Base-by-base conservation (phyloP, 139 green algal species). In the Eudorina sp. region DNA sequence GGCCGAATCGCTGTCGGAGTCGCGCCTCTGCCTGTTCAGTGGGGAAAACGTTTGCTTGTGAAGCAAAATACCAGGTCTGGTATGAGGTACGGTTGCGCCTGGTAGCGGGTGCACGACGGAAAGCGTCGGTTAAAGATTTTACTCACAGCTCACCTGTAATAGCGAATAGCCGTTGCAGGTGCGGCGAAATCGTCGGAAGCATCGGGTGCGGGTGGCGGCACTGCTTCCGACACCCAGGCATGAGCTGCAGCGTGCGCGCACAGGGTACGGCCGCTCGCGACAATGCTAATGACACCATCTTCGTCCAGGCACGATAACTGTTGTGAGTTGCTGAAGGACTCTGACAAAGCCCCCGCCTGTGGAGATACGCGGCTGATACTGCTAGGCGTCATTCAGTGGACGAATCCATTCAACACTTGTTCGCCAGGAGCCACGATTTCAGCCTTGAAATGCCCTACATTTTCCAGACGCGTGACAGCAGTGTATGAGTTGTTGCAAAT, bases 351-450 rank as follows among this genome's bases (percentile, higher is more conserved):
- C 66, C 25, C 66, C 66, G 8, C 6, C 31, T 75, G 34, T 23
- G 66, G 66, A 18, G 66, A 46, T 48, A 75, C 31, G 38, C 66
- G 66, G 34, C 34, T 48, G 36, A 19, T 45, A 46, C 11, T 75
- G 31, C 36, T 75, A 34, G 27, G 66, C 66, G 66, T 75, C 66
- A 75, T 75, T 75, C 66, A 75, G 66, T 7, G 66, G n/a, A n/a
- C n/a, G n/a, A n/a, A n/a, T n/a, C n/a, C n/a, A n/a, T n/a, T n/a
- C n/a, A n/a, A n/a, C n/a, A n/a, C n/a, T n/a, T n/a, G n/a, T n/a
- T n/a, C n/a, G n/a, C n/a, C n/a, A n/a, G n/a, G n/a, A n/a, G n/a
- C n/a, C n/a, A n/a, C n/a, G n/a, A n/a, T n/a, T n/a, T n/a, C n/a
- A n/a, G n/a, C n/a, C n/a, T n/a, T n/a, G n/a, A n/a, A n/a, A n/a